Percentiles rank a stretch among this genome's conserved stretches.
Evolutionary conservation across 108 stramenopile species (phyloP).

Genomic region (Bacterosira constricta): DNA sequence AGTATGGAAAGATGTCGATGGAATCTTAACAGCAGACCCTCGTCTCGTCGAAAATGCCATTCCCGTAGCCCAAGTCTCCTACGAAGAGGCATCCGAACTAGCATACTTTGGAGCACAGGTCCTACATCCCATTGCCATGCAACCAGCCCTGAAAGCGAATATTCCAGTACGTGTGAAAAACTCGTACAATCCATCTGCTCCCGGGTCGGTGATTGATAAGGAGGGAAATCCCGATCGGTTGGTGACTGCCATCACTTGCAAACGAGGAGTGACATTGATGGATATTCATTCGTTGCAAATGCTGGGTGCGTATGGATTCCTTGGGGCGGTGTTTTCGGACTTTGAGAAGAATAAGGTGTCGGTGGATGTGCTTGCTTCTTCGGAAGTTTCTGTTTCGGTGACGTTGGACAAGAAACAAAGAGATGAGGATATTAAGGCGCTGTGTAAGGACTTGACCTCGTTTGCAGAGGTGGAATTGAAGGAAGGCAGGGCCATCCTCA

Average conservation of each 20-base stretch:
- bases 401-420: constrained; percentile 95
- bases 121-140: constrained; percentile 94
- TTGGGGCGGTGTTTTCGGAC: constrained; percentile 88
- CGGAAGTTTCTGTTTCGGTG: constrained; percentile 96
- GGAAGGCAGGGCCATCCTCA: constrained; percentile 79
- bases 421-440: constrained; percentile 42
- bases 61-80: constrained; percentile 85
- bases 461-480: constrained; percentile 78
- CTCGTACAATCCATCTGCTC: constrained; percentile 93
- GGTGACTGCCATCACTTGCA: constrained; percentile 98
- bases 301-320: constrained; percentile 97
- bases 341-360: constrained; percentile 96
- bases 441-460: constrained; percentile 57
- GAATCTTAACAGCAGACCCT: constrained; percentile 96
- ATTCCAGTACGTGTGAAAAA: constrained; percentile 98
- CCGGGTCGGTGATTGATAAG: constrained; percentile 88
- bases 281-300: constrained; percentile 94
- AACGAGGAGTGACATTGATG: constrained; percentile 85
- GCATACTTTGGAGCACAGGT: constrained; percentile 99
- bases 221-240: constrained; percentile 56
- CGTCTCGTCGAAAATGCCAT: constrained; percentile 85
- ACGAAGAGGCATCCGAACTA: constrained; percentile 96
- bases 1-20: constrained; percentile 99
- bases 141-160: constrained; percentile 80
- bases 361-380: constrained; percentile 98